Evolutionary conservation across 2,329 filamentous ascomycete genomes (phyloP), one percentile per base, ranked within the genome.

Genomic region (Penicillium occitanis): DNA sequence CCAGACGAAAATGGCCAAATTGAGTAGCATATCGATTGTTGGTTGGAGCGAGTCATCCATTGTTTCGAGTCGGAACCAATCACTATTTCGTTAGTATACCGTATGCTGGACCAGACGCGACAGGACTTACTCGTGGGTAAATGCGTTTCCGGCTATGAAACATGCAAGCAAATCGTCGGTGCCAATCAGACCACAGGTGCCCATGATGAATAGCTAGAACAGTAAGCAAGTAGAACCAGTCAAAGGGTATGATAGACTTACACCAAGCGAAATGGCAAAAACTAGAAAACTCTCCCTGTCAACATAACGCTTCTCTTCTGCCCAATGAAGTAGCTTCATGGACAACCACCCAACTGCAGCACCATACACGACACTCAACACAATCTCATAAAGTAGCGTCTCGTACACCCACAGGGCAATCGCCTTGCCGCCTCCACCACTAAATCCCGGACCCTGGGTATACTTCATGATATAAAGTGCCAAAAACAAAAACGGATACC

Each of bases 21-120:
- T 97, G 66, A 97, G 88, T 1, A 97, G 84, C 92, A 97, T 96
- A 76, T 97, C 93, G 57, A 97, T 91, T 0, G 93, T 97, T 0
- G 93, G 93, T 75, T 97, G 93, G n/a, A 97, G 85, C 1, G 91
- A 93, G 76, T 97, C 93, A 71, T 97, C 93, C 71, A 90, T 82
- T 0, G 93, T 97, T 76, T 96, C 91, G 0, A 94, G 81, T 0
- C 93, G 90, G 78, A 97, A 97, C 92, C 92, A 96, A 78, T 96
- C 92, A 75, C 83, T 84, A 35, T 42, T 17, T 30, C 28, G 13
- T 42, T 63, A 63, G 40, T 22, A 19, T 55, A 28, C 28, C 28
- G 28, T 28, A 28, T 28, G 28, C 28, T 28, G 28, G 28, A 28
- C 28, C 28, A 3, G 10, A 2, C n/a, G 5, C 5, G 13, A 33